Evolutionary conservation across 179 eudicot species (phyloP).

Genomic region (Monotropa hypopitys): DNA sequence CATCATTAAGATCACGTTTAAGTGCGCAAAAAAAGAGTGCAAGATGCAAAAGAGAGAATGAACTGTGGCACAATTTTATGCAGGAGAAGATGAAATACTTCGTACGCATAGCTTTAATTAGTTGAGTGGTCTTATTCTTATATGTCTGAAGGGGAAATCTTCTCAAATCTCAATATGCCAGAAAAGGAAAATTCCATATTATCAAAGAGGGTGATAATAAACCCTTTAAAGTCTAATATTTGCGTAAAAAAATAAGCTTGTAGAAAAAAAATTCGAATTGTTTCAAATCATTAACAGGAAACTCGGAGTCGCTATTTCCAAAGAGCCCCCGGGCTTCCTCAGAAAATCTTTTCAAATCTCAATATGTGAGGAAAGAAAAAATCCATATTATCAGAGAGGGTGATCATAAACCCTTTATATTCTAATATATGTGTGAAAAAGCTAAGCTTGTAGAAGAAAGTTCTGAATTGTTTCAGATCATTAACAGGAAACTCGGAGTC

Average conservation of each 20-base stretch:
- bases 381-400: background rate
- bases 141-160: background rate
- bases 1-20: background rate
- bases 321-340: too few species aligned
- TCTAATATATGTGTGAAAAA: slow-evolving; percentile 89
- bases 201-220: background rate
- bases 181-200: background rate
- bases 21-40: background rate
- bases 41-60: background rate
- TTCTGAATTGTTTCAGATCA: slow-evolving; percentile 86
- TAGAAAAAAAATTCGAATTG: slow-evolving; percentile 92
- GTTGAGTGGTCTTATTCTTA: background rate
- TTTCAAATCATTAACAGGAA: slow-evolving; percentile 80
- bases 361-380: background rate
- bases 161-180: background rate
- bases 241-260: slow-evolving; percentile 94
- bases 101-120: background rate
- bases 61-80: background rate
- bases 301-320: slow-evolving; percentile 81
- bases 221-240: slow-evolving; percentile 86
- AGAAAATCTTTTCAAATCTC: background rate
- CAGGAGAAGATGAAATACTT: background rate
- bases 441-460: slow-evolving; percentile 91
- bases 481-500: slow-evolving; percentile 79
- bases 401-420: slow-evolving; percentile 97